Conservation (phyloP, 805 yeast genomes). For the Ogataea angusta region DNA sequence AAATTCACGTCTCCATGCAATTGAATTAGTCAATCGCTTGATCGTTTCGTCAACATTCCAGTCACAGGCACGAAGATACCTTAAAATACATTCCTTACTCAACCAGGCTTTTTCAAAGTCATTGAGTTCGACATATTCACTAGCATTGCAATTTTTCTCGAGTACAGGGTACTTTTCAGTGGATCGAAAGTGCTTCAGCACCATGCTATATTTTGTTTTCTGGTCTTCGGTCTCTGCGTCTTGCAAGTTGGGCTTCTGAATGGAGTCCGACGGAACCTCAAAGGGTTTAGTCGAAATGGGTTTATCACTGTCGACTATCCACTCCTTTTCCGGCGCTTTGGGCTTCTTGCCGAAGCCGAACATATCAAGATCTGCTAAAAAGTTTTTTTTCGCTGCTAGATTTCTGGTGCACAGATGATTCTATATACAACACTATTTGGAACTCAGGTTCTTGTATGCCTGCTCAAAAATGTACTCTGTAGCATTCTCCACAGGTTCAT, state of each 20-base stretch:
- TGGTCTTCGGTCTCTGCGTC: conserved; percentile 48
- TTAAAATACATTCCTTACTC: conserved; percentile 80
- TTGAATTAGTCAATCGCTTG: conserved; percentile 66
- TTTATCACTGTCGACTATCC: conserved; percentile 27
- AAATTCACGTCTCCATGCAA: conserved; percentile 93
- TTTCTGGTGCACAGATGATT: conserved; percentile 5
- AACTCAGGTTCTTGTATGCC: conserved; percentile 34
- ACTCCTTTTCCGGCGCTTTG: conserved; percentile 19
- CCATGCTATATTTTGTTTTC: conserved; percentile 51
- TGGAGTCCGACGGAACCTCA: conserved; percentile 41
- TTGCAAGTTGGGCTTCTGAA: conserved; percentile 43
- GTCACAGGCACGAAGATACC: conserved; percentile 90
- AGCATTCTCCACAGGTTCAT: conserved; percentile 75
- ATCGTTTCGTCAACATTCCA: conserved; percentile 75
- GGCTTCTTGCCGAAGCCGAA: conserved; percentile 29
- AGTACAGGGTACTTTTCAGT: conserved; percentile 46
- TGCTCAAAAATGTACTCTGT: conserved; percentile 60
- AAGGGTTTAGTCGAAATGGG: conserved; percentile 44
- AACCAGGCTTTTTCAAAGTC: conserved; percentile 81
- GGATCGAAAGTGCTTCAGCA: conserved; percentile 56
- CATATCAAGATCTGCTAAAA: conserved; percentile 15
- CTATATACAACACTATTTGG: conserved; percentile 3
- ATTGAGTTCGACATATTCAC: conserved; percentile 37
- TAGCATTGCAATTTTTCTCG: conserved; percentile 39
- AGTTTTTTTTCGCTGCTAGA: neutral